phyloP scores from a whole-genome alignment of 108 stramenopile species.

The Seminavis robusta region DNA sequence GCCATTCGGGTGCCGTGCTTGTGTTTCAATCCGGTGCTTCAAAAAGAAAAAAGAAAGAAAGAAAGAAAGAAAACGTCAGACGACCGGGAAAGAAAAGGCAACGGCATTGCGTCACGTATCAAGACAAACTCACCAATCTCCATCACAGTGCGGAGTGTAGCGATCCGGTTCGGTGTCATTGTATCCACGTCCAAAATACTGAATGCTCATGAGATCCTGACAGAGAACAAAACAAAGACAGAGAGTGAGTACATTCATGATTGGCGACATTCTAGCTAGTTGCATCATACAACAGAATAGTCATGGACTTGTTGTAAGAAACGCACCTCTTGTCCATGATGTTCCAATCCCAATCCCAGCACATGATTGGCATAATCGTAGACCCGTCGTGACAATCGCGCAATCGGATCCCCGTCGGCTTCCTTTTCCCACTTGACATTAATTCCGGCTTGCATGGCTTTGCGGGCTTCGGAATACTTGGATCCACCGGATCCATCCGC shows the following conservation, averaged over 20 bases:
- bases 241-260: too few species aligned
- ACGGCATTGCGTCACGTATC: too few species aligned
- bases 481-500: conserved; percentile 80
- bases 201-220: conserved; percentile 83
- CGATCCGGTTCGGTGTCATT: conserved; percentile 62
- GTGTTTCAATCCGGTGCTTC: conserved; percentile 67
- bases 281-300: too few species aligned
- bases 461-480: conserved; percentile 57
- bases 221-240: too few species aligned
- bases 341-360: conserved; percentile 52
- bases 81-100: too few species aligned
- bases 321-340: conserved; percentile 81
- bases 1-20: conserved; percentile 76
- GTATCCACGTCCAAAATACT: conserved; percentile 68
- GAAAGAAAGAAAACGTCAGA: not conserved
- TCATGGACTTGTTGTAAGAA: too few species aligned
- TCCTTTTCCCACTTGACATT: conserved; percentile 71
- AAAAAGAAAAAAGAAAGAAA: not conserved
- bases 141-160: conserved; percentile 93
- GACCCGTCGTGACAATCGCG: conserved; percentile 45
- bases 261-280: too few species aligned
- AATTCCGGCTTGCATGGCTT: conserved; percentile 82
- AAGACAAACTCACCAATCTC: conserved; percentile 60
- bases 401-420: conserved; percentile 62
- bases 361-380: conserved; percentile 76